A percentile compares a stretch with the other conserved stretches of the same genome.
Evolutionary conservation across 23 red algal genomes (phyloP).

Genomic region (Gracilaria gracilis): DNA sequence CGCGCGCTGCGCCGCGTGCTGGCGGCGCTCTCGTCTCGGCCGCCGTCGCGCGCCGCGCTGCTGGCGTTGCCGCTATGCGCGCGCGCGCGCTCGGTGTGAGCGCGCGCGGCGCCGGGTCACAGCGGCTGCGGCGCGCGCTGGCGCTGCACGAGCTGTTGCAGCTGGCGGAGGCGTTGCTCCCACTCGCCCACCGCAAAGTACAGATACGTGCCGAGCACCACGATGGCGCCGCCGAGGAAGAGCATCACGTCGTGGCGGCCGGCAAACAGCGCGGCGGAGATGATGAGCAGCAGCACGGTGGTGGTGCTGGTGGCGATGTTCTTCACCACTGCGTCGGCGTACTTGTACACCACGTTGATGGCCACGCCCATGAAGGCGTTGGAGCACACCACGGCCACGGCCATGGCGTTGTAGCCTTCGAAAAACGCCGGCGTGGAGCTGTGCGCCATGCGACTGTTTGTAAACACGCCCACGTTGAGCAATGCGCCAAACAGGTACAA

Average conservation of each 20-base stretch:
- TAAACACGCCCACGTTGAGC: constrained; percentile 47
- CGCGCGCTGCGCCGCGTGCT: neutral
- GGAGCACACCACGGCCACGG: constrained; percentile 39
- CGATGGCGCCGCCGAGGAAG: constrained; percentile 45
- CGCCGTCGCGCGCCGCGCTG: neutral
- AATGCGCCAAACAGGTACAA: constrained; percentile 50
- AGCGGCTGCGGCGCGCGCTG: neutral
- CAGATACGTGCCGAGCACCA: constrained; percentile 54
- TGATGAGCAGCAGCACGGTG: constrained; percentile 33
- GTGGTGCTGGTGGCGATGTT: constrained; percentile 49
- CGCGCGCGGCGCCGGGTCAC: neutral
- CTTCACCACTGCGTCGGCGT: constrained; percentile 62
- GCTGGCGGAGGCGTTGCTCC: neutral
- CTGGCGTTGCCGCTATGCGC: neutral
- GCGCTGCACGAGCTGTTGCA: neutral
- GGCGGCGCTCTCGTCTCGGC: neutral
- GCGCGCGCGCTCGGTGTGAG: neutral
- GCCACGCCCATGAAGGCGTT: constrained; percentile 62
- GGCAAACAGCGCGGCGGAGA: constrained; percentile 35
- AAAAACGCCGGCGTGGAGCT: constrained; percentile 17
- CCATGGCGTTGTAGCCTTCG: constrained; percentile 35
- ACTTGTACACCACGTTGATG: constrained; percentile 68
- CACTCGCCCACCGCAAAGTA: constrained; percentile 44
- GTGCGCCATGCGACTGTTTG: constrained; percentile 16
- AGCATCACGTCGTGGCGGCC: constrained; percentile 40